Conservation (phyloP, 176 grass and related monocot genomes). For the Cenchrus americanus region DNA sequence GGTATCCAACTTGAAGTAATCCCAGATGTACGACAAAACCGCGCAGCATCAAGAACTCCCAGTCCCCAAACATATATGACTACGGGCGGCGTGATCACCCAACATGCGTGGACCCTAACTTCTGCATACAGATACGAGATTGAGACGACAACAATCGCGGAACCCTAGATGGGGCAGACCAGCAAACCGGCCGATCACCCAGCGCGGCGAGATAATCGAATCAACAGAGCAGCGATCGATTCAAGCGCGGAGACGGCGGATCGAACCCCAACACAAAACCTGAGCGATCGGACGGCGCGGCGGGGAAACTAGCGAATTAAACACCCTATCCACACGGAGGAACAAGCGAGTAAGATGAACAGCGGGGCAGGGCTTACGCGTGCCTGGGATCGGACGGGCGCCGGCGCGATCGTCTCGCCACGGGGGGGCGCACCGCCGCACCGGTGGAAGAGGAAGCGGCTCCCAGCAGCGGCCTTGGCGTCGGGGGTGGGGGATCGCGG, state of each 20-base stretch:
- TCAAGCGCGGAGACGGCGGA: neutral
- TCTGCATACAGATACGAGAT: neutral
- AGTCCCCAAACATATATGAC: neutral
- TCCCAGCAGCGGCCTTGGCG: neutral
- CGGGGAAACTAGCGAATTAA: neutral
- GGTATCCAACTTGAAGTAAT: neutral
- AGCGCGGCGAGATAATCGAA: neutral
- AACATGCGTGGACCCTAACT: neutral
- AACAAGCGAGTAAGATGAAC: neutral
- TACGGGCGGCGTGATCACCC: neutral
- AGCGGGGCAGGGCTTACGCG: neutral
- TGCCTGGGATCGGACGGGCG: conserved; percentile 2
- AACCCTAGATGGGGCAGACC: conserved; percentile 32
- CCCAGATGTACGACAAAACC: neutral
- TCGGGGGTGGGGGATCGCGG: neutral
- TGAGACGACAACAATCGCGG: neutral
- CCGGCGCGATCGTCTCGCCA: neutral
- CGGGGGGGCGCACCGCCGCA: neutral
- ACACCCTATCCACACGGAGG: neutral
- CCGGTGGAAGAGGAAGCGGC: neutral
- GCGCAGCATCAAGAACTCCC: neutral
- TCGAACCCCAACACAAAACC: neutral
- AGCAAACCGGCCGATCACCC: neutral
- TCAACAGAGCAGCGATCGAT: neutral
- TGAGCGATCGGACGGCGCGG: neutral